A percentile compares a stretch with the other conserved stretches of the same genome.
Evolutionary conservation across 176 grass and related monocot species (phyloP).

Genomic region (maize (Zea mays)): Zm-B73-REFERENCE-NAM-5.0 NC_050097.1:80428001-80428500

Average conservation of each 20-base stretch:
- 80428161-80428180: slow-evolving; percentile 23
- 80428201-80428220: slow-evolving; percentile 48
- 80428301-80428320: slow-evolving; percentile 50
- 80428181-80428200: slow-evolving; percentile 19
- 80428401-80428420: slow-evolving; percentile 13
- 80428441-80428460: background rate
- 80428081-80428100: slow-evolving; percentile 26
- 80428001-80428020: slow-evolving; percentile 53
- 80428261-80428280: slow-evolving; percentile 46
- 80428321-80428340: slow-evolving; percentile 37
- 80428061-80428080: slow-evolving; percentile 52
- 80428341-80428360: slow-evolving; percentile 19
- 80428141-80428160: slow-evolving; percentile 41
- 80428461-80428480: background rate
- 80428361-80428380: slow-evolving; percentile 10
- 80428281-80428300: slow-evolving; percentile 65
- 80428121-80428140: slow-evolving; percentile 12
- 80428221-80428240: slow-evolving; percentile 43
- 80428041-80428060: slow-evolving; percentile 69
- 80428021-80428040: slow-evolving; percentile 61
- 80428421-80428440: slow-evolving; percentile 18
- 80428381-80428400: slow-evolving; percentile 9
- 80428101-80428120: slow-evolving; percentile 43
- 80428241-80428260: slow-evolving; percentile 61
- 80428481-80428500: background rate